Base-by-base conservation (phyloP, 2,329 filamentous ascomycete species). In the Hortaea sp. region DNA sequence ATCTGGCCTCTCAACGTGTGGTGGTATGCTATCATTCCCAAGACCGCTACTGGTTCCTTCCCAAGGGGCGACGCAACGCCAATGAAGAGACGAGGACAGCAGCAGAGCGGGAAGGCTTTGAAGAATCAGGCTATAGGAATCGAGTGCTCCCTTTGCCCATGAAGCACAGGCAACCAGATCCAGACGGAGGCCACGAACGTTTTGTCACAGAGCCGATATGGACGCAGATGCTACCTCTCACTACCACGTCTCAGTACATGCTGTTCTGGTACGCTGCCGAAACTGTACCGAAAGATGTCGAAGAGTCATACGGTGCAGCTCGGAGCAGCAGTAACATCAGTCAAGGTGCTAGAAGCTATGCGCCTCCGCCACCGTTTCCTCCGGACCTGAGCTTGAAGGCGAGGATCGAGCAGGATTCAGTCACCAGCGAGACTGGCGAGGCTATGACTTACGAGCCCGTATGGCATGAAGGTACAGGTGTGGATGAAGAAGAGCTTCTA, bases 111-210 rank as follows among this genome's bases (percentile, higher is more conserved):
- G 72, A 75, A 53, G 72, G 72, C 1, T 75, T 66, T 50, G 71
- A 75, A 54, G 72, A 75, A 64, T 69, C 66, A 2, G 72, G 72
- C 13, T 75, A 72, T 53, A 63, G 70, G 38, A 74, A 74, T 49
- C 64, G 72, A 30, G 58, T 74, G 7, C 61, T 75, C 10, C 70
- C 71, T 4, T 54, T 75, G 1, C 68, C 71, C 1, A 60, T 67
- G 1, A 51, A 48, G 13, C 71, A 74, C 50, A 57, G 63, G 34
- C 72, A 74, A 53, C 39, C 49, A 4, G 61, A 63, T 51, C 59
- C 63, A 4, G 59, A 66, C 27, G 50, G 51, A 7, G 45, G 52
- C 35, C 47, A 29, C 56, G 57, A 50, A 40, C 41, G 49, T 29
- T 62, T 68, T 57, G 61, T 59, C 1, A 67, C 63, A 0, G 72